phyloP scores from a whole-genome alignment of 2,329 filamentous ascomycete genomes.

The Neofusicoccum ribis region DNA sequence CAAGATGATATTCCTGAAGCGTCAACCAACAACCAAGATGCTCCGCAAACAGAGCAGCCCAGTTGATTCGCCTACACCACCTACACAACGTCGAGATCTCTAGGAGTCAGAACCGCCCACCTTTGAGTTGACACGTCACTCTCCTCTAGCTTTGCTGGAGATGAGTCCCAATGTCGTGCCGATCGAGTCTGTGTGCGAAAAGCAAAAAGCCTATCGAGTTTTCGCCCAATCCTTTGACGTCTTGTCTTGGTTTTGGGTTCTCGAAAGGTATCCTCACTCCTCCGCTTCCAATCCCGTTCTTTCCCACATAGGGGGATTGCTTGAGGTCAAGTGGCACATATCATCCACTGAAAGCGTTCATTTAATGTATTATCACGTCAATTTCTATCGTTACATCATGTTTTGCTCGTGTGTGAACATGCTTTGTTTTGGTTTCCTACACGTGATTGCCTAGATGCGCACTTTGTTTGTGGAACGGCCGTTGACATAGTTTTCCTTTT shows the following conservation, averaged over 20 bases:
- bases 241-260: conserved; percentile 15
- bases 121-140: conserved; percentile 19
- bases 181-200: conserved; percentile 21
- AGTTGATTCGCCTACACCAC: not conserved
- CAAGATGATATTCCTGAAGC: conserved; percentile 36
- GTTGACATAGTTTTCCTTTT: too few relatives aligned
- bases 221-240: conserved; percentile 11
- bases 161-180: conserved; percentile 13
- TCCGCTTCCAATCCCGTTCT: conserved; percentile 19
- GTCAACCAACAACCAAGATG: not conserved
- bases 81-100: not conserved
- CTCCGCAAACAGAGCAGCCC: not conserved
- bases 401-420: not conserved
- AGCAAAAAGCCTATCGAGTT: conserved; percentile 1
- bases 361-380: not conserved
- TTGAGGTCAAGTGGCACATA: conserved; percentile 19
- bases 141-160: conserved; percentile 2
- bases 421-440: too few relatives aligned
- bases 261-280: conserved; percentile 12
- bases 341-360: not conserved
- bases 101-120: not conserved
- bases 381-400: not conserved
- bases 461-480: too few relatives aligned
- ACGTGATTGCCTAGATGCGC: too few relatives aligned
- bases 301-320: conserved; percentile 4